Percentiles rank a stretch among this genome's conserved stretches.
Evolutionary conservation across 2,329 filamentous ascomycete genomes (phyloP).

Genomic region (Fulvia fulva): DNA sequence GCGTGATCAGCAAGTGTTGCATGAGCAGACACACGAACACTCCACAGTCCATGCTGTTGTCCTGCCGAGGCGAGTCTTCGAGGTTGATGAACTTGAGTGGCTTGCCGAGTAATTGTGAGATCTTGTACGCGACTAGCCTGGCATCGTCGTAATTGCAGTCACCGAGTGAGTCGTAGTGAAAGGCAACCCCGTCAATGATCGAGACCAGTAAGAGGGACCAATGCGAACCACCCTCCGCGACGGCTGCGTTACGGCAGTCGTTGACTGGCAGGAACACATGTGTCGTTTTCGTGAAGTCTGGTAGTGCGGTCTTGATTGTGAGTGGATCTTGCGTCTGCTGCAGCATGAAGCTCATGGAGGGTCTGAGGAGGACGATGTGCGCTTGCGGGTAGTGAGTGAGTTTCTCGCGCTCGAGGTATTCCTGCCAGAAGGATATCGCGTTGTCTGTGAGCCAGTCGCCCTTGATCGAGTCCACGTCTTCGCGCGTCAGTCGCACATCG

Average conservation of each 20-base stretch:
- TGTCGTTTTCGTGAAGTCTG: conserved; percentile 73
- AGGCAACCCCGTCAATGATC: conserved; percentile 82
- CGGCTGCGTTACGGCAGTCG: conserved; percentile 70
- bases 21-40: conserved; percentile 95
- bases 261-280: conserved; percentile 97
- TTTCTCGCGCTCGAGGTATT: conserved; percentile 88
- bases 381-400: conserved; percentile 75
- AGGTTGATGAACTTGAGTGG: conserved; percentile 74
- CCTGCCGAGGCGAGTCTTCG: conserved; percentile 81
- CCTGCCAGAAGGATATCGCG: conserved; percentile 97
- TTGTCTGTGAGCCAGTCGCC: conserved; percentile 97
- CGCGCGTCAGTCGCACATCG: conserved; percentile 65
- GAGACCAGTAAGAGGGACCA: conserved; percentile 93
- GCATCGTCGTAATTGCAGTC: conserved; percentile 74
- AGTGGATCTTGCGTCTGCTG: conserved; percentile 64
- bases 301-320: conserved; percentile 63
- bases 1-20: conserved; percentile 84
- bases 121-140: conserved; percentile 62
- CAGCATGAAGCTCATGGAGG: conserved; percentile 88
- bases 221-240: conserved; percentile 86
- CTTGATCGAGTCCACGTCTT: conserved; percentile 83
- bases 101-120: conserved; percentile 64
- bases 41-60: conserved; percentile 89
- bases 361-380: conserved; percentile 83
- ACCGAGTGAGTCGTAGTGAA: conserved; percentile 90